Evolutionary conservation across 768 basidiomycete genomes (phyloP), one percentile per base, ranked within the genome.

Genomic region (Mycena venus): DNA sequence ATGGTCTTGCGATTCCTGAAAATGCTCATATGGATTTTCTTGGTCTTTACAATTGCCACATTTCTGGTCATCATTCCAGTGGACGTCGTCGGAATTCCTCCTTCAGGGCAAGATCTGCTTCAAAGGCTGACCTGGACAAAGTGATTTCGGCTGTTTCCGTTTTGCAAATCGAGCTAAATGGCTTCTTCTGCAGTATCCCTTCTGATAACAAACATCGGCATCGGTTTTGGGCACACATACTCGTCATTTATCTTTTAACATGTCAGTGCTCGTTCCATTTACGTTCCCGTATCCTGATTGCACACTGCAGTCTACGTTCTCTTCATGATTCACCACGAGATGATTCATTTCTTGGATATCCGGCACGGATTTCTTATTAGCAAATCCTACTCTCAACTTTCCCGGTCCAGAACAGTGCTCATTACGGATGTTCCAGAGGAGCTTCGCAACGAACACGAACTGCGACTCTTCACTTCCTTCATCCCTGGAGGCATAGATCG

Each of bases 321-420:
- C 27, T 92, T 85, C 79, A 85, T 91, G 81, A 89, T 94, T 65
- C 86, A 88, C 36, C 84, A 82, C 25, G 92, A 93, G 77, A 89
- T 92, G 86, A 68, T 84, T 77, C 83, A 89, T 71, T 94, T 90
- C 82, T 80, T 91, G 29, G 83, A 88, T 51, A 84, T 91, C 78
- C 88, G 90, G 44, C 88, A 88, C 58, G 87, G 90, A 72, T 91
- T 91, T 79, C 88, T 94, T 49, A 86, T 91, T 77, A 88, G 86
- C 77, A 86, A 87, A 63, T 86, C 87, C 9, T 92, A 94, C 79
- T 89, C 84, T 1, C 84, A 84, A 8, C 85, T 90, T 11, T 88
- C 92, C 9, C 92, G 93, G 83, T 91, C 92, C 0, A 88, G 90
- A 29, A 93, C 93, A 0, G 91, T 94, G 14, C 89, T 94, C 63